Percentiles rank a stretch among this genome's conserved stretches.
Evolutionary conservation across 192 early-diverging fungal species (phyloP).

Genomic region (Nowakowskiella sp.): DNA sequence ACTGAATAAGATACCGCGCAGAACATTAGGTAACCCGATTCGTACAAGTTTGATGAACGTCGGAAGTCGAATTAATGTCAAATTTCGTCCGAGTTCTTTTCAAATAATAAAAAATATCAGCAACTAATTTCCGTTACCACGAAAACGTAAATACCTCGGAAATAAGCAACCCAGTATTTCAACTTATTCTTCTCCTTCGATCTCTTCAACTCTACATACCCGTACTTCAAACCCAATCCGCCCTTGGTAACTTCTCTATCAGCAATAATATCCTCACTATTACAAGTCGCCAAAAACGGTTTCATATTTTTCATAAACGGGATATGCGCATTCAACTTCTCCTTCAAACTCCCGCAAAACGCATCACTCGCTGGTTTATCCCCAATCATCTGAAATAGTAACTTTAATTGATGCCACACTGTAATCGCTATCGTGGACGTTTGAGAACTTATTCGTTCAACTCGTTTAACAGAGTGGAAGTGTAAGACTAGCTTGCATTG

Average conservation of each 20-base stretch:
- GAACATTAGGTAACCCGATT: constrained; percentile 75
- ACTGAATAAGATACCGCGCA: constrained; percentile 46
- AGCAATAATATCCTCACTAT: constrained; percentile 67
- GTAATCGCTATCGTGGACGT: constrained; percentile 72
- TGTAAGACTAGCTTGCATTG: constrained; percentile 75
- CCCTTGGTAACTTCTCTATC: constrained; percentile 42
- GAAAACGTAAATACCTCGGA: constrained; percentile 40
- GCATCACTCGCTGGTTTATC: constrained; percentile 60
- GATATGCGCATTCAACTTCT: constrained; percentile 63
- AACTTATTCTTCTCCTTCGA: constrained; percentile 65
- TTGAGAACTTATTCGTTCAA: constrained; percentile 74
- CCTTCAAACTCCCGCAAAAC: constrained; percentile 72
- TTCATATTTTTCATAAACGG: constrained; percentile 71
- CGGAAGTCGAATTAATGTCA: constrained; percentile 70
- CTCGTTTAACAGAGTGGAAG: constrained; percentile 81
- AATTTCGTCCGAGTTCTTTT: constrained; percentile 71
- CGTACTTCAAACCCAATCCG: constrained; percentile 67
- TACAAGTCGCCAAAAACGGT: constrained; percentile 65
- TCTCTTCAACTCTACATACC: constrained; percentile 61
- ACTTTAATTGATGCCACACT: constrained; percentile 82
- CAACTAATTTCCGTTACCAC: background rate
- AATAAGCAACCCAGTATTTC: constrained; percentile 67
- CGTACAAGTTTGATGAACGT: constrained; percentile 86
- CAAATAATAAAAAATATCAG: constrained; percentile 4
- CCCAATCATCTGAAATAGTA: constrained; percentile 74